These are phyloP conservation scores for Aspergillus asperescens DNA, from an alignment of 495 filamentous ascomycete species.

Conservation along the genomic window DNA sequence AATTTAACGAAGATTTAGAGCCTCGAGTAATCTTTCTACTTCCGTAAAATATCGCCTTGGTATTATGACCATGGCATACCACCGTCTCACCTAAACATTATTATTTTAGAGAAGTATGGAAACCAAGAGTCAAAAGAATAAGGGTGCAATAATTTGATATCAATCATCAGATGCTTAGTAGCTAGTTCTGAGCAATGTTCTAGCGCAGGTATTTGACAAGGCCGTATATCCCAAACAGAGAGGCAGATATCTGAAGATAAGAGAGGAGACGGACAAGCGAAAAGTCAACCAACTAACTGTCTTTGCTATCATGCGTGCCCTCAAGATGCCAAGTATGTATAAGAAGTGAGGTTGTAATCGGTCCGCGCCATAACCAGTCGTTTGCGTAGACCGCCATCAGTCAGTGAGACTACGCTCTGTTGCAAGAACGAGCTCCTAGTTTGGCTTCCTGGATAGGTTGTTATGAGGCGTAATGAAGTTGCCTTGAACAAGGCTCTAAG, in stretches of 20 bases:
- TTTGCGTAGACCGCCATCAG: neutral
- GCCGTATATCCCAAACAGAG: neutral
- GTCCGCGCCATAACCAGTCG: neutral
- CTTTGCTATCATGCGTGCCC: neutral
- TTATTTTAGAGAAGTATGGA: no score
- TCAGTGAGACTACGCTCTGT: neutral
- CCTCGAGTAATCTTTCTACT: no score
- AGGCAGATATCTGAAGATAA: neutral
- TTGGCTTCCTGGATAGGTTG: neutral
- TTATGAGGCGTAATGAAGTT: neutral
- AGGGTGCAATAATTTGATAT: no score
- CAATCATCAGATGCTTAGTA: no score
- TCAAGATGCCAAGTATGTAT: neutral
- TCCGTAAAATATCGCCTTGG: no score
- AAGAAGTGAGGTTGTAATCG: neutral
- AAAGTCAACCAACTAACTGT: neutral
- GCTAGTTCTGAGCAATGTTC: neutral
- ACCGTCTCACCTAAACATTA: no score
- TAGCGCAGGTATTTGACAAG: neutral
- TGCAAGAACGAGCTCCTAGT: neutral
- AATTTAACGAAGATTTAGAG: neutral
- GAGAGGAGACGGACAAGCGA: neutral
- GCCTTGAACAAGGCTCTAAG: neutral
- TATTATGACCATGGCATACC: no score
- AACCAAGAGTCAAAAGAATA: no score